These are phyloP conservation scores for Collybia mongolica DNA, from an alignment of 768 basidiomycete genomes.

Conservation along the genomic window DNA sequence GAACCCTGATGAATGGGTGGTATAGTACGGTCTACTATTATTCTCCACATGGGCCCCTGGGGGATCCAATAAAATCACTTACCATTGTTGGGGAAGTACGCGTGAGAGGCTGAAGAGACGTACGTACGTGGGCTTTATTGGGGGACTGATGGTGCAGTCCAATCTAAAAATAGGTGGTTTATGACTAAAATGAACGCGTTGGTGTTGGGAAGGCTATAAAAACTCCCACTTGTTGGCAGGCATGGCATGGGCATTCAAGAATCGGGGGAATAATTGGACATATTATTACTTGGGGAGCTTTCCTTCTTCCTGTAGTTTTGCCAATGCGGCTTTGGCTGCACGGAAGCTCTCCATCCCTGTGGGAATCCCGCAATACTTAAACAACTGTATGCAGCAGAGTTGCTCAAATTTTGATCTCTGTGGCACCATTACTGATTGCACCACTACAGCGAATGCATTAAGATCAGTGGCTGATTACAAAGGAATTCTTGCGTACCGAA, in stretches of 20 bases:
- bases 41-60: too few species aligned
- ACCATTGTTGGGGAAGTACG: too few species aligned
- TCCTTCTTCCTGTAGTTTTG: slow-evolving; percentile 37
- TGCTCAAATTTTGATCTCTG: slow-evolving; percentile 41
- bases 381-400: slow-evolving; percentile 40
- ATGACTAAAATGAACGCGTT: too few species aligned
- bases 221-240: background rate
- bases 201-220: background rate
- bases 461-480: background rate
- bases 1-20: too few species aligned
- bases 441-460: slow-evolving; percentile 23
- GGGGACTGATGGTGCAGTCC: too few species aligned
- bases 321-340: slow-evolving; percentile 35
- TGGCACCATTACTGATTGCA: slow-evolving; percentile 42
- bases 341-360: slow-evolving; percentile 42
- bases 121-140: too few species aligned
- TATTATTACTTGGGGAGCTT: slow-evolving; percentile 5
- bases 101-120: too few species aligned
- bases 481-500: slow-evolving; percentile 20
- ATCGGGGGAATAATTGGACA: background rate
- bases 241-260: background rate
- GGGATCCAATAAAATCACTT: too few species aligned
- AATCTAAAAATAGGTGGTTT: too few species aligned
- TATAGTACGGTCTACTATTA: background rate
- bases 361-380: slow-evolving; percentile 33